Evolutionary conservation across 805 yeast species (phyloP), one percentile per base, ranked within the genome.

Genomic region (Ogataea philodendri): DNA sequence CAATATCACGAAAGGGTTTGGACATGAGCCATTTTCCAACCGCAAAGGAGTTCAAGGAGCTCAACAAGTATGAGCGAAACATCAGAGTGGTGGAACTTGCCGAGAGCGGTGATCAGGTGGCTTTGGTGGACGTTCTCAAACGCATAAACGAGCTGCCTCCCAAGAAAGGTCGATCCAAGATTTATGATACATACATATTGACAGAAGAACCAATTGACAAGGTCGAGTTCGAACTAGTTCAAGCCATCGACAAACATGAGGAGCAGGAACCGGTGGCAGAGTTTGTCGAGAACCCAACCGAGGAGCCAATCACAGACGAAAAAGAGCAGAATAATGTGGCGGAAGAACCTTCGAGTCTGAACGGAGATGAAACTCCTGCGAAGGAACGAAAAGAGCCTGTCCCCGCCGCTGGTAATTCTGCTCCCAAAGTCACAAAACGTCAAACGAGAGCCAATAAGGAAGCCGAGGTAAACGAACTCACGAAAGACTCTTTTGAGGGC

Each of bases 161-260:
- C 1, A 61, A 51, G 23, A 71, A 66, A 40, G 57, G 67, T 3
- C 72, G 67, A 26, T 49, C 67, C 5, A 73, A 62, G 45, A 53
- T 63, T 20, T 53, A 67, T 19, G 86, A 81, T 13, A 70, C 74
- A 0, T 81, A 82, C 45, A 47, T 62, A 9, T 63, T 74, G 18
- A 62, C 74, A 0, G 76, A 71, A 22, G 62, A 59, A 3, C 69
- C 79, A 0, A 57, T 78, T 3, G 80, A 74, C 24, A 53, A 57
- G 7, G 54, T 80, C 2, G 48, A 42, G 10, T 63, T 75, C 35
- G 52, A 57, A 3, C 46, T 57, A 11, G 38, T 36, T 11, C 54
- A 50, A 8, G 8, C 16, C 7, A 35, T 16, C 15, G 22, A 17
- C 18, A 18, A 3, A n/a, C 21, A 8, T 5, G 23, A 9, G 6